Evolutionary conservation across 2,329 filamentous ascomycete genomes (phyloP).

Genomic region (Decorospora gaudefroyi): DNA sequence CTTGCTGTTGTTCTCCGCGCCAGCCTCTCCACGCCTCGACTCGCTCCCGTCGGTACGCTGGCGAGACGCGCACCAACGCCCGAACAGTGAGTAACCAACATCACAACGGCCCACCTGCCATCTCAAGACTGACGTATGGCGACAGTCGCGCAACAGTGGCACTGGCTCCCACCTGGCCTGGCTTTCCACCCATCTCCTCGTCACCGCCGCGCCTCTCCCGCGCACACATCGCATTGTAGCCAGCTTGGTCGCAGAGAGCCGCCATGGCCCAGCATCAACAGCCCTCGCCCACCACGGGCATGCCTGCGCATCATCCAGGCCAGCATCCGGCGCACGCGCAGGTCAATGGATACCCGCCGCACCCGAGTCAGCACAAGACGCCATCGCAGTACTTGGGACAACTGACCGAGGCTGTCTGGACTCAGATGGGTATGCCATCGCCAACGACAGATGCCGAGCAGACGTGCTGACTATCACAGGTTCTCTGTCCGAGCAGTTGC

Average conservation of each 20-base stretch:
- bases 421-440: slow-evolving; percentile 80
- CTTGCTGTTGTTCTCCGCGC: slow-evolving; percentile 33
- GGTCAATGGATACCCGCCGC: slow-evolving; percentile 60
- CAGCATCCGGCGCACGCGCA: slow-evolving; percentile 66
- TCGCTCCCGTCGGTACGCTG: slow-evolving; percentile 17
- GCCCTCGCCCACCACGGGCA: slow-evolving; percentile 76
- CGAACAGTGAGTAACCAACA: slow-evolving; percentile 9
- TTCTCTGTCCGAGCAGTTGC: slow-evolving; percentile 82
- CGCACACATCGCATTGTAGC: slow-evolving; percentile 18
- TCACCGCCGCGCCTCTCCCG: slow-evolving; percentile 18
- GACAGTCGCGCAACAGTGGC: slow-evolving; percentile 1
- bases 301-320: slow-evolving; percentile 68
- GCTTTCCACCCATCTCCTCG: slow-evolving; percentile 10
- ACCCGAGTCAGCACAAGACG: slow-evolving; percentile 62
- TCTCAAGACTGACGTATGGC: slow-evolving; percentile 3
- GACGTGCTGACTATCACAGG: too few relatives aligned
- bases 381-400: slow-evolving; percentile 74
- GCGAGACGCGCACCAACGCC: slow-evolving; percentile 23
- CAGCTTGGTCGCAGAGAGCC: slow-evolving; percentile 11
- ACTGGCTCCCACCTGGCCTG: slow-evolving; percentile 6
- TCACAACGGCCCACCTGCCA: slow-evolving; percentile 4
- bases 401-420: slow-evolving; percentile 87
- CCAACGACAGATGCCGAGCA: too few relatives aligned
- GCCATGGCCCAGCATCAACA: slow-evolving; percentile 73
- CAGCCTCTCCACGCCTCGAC: slow-evolving; percentile 32